Conservation (phyloP, 805 yeast genomes). For the Ogataea pignaliae region DNA sequence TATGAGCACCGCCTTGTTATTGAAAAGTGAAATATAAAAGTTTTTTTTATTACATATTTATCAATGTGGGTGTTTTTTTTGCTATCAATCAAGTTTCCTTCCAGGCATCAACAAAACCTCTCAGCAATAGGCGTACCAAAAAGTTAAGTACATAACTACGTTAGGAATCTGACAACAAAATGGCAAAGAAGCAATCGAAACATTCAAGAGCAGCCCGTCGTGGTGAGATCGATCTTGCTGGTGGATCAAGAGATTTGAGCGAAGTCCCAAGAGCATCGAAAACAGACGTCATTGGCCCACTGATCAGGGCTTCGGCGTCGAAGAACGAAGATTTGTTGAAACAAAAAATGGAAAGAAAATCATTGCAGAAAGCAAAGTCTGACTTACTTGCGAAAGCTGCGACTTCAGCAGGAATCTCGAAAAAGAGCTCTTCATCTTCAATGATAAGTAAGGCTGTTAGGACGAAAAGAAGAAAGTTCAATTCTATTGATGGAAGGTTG, state of each 20-base stretch:
- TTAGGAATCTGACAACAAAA: not conserved
- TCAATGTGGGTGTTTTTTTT: no score
- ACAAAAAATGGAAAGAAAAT: conserved; percentile 45
- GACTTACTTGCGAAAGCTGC: not conserved
- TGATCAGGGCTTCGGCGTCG: conserved; percentile 55
- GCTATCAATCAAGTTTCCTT: no score
- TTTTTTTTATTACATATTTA: no score
- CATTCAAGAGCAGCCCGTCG: conserved; percentile 78
- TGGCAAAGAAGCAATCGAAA: conserved; percentile 45
- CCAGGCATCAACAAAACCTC: no score
- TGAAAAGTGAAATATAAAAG: no score
- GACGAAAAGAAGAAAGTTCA: conserved; percentile 43
- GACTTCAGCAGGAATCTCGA: conserved; percentile 10
- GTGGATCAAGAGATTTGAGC: conserved; percentile 42
- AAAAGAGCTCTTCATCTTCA: conserved; percentile 19
- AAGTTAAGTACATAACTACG: no score
- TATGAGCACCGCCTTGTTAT: no score
- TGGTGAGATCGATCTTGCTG: conserved; percentile 41
- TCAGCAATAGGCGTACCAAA: no score
- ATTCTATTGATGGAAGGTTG: conserved; percentile 49
- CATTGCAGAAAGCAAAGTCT: conserved; percentile 14
- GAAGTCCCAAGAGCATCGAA: conserved; percentile 55
- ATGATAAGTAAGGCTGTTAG: conserved; percentile 25
- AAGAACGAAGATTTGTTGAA: conserved; percentile 61
- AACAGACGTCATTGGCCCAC: conserved; percentile 56